A percentile compares a stretch with the other conserved stretches of the same genome.
Conservation (phyloP, 345 rosid genomes). For the Acer yangbiense region DNA sequence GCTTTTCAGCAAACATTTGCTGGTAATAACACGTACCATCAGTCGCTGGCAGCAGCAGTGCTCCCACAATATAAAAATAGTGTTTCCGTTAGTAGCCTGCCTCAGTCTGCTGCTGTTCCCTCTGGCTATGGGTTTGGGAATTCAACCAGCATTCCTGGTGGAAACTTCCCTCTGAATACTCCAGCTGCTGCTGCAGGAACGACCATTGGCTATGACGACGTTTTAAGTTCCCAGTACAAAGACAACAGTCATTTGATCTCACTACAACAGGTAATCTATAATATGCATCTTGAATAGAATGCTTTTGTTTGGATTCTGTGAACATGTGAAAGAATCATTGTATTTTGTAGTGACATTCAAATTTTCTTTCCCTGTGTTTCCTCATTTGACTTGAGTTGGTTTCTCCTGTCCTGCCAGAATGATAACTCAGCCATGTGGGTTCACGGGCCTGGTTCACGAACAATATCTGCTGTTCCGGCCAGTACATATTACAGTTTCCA, state of each 20-base stretch:
- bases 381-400: background rate
- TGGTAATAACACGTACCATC: constrained; percentile 80
- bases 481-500: constrained; percentile 86
- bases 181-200: constrained; percentile 65
- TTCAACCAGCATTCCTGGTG: constrained; percentile 67
- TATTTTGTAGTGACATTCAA: no score
- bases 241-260: constrained; percentile 71
- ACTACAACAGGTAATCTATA: constrained; percentile 63
- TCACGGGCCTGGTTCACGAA: constrained; percentile 76
- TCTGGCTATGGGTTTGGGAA: constrained; percentile 88
- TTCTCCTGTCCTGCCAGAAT: constrained; percentile 45
- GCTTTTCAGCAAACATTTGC: constrained; percentile 87
- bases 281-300: no score
- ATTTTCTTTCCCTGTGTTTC: background rate
- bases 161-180: constrained; percentile 71
- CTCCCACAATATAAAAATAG: constrained; percentile 91
- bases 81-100: constrained; percentile 75
- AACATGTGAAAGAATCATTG: background rate
- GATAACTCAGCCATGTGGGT: constrained; percentile 90
- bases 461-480: constrained; percentile 71
- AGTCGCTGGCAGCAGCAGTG: constrained; percentile 78
- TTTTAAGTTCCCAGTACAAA: constrained; percentile 82
- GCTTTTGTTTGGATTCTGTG: no score
- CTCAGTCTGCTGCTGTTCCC: constrained; percentile 82
- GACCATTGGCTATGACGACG: constrained; percentile 72